phyloP scores from a whole-genome alignment of 139 green algal species.

The Chloropicon primus region DNA sequence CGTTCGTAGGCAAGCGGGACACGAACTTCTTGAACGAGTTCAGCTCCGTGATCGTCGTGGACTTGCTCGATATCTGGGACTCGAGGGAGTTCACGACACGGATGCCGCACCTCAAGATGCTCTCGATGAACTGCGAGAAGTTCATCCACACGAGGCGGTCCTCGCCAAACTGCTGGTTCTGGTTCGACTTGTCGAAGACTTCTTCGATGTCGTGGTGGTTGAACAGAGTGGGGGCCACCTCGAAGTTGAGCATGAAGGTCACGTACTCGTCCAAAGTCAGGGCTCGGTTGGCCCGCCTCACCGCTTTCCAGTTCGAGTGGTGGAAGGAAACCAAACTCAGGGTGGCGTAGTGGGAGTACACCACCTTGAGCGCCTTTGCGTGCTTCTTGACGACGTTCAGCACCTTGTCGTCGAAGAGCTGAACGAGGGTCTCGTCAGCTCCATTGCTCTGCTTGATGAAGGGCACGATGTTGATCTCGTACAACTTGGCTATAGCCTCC shows the following conservation, averaged over 20 bases:
- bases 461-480: constrained; percentile 4
- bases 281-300: not conserved
- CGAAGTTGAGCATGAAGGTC: constrained; percentile 11
- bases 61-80: not conserved
- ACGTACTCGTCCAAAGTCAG: constrained; percentile 12
- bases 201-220: not conserved
- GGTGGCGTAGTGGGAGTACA: constrained; percentile 11
- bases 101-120: not conserved
- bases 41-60: not conserved
- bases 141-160: not conserved
- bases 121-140: not conserved
- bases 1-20: not conserved
- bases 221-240: constrained; percentile 7
- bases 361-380: not conserved
- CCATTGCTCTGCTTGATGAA: not conserved
- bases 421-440: not conserved
- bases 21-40: not conserved
- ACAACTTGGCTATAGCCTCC: not conserved
- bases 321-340: constrained; percentile 1
- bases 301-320: not conserved
- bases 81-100: not conserved
- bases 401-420: not conserved
- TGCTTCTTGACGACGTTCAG: not conserved
- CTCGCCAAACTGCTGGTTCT: not conserved
- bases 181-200: not conserved